A percentile compares a stretch with the other conserved stretches of the same genome.
Conservation (phyloP, 768 basidiomycete genomes). For the Auriculariales sp. region DNA sequence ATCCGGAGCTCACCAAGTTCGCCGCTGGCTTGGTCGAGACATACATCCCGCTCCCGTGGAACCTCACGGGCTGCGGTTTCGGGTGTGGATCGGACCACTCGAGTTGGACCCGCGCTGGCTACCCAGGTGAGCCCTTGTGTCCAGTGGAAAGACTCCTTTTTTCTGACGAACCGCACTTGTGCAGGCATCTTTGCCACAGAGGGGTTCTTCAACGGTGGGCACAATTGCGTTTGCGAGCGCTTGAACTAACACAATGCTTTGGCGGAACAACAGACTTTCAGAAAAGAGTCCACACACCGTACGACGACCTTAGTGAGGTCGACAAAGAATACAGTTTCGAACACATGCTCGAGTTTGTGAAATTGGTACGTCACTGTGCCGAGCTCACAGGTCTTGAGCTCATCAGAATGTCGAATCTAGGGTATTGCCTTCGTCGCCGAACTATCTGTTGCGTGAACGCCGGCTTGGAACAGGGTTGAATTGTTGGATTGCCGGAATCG, state of each 20-base stretch:
- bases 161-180: too few species aligned
- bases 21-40: constrained; percentile 15
- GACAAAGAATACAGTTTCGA: neutral
- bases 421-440: neutral
- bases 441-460: neutral
- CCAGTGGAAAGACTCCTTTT: too few species aligned
- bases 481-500: too few species aligned
- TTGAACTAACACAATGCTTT: too few species aligned
- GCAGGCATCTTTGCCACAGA: constrained; percentile 17
- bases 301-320: neutral
- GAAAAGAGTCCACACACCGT: neutral
- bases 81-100: constrained; percentile 32
- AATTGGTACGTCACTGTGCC: neutral
- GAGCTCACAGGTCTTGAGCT: too few species aligned
- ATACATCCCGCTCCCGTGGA: neutral
- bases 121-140: too few species aligned
- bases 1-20: constrained; percentile 18
- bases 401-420: neutral
- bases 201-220: neutral
- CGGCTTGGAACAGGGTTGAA: too few species aligned
- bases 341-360: neutral
- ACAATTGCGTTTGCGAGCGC: too few species aligned
- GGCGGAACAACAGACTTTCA: too few species aligned
- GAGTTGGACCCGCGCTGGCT: constrained; percentile 29
- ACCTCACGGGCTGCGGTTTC: constrained; percentile 15